Percentiles rank a stretch among this genome's conserved stretches.
phyloP scores from a whole-genome alignment of 768 basidiomycete genomes.

The Amanita polypyramis region DNA sequence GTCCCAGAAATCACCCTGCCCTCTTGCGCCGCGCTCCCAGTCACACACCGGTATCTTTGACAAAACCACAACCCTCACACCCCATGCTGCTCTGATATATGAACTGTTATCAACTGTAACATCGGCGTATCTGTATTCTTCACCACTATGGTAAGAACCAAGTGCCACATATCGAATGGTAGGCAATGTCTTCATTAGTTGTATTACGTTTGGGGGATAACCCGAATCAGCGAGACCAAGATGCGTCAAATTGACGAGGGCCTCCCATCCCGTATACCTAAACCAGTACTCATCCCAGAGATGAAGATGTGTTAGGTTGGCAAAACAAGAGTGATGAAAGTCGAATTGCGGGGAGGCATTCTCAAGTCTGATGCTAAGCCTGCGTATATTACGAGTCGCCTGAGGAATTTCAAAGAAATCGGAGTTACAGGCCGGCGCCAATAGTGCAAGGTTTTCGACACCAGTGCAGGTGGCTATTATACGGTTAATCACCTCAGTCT shows the following conservation, averaged over 20 bases:
- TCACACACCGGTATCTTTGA: constrained; percentile 1
- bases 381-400: constrained; percentile 5
- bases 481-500: constrained; percentile 8
- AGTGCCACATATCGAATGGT: constrained; percentile 9
- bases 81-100: constrained; percentile 8
- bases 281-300: constrained; percentile 11
- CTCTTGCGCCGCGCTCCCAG: too few species aligned
- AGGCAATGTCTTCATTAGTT: constrained; percentile 6
- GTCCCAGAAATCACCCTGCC: too few species aligned
- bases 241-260: constrained; percentile 11
- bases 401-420: constrained; percentile 8
- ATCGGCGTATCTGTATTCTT: constrained; percentile 5
- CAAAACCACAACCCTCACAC: constrained; percentile 8
- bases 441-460: constrained; percentile 12
- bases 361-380: constrained; percentile 7
- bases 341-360: background rate
- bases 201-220: too few species aligned
- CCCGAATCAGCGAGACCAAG: constrained; percentile 9
- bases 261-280: constrained; percentile 9
- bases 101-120: constrained; percentile 4
- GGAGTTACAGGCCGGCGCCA: background rate
- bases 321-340: constrained; percentile 10
- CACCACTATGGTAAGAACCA: constrained; percentile 3
- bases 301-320: constrained; percentile 13
- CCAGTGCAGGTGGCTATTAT: too few species aligned